Evolutionary conservation across 2,329 filamentous ascomycete species (phyloP).

Genomic region (Hypoxylon sp.): DNA sequence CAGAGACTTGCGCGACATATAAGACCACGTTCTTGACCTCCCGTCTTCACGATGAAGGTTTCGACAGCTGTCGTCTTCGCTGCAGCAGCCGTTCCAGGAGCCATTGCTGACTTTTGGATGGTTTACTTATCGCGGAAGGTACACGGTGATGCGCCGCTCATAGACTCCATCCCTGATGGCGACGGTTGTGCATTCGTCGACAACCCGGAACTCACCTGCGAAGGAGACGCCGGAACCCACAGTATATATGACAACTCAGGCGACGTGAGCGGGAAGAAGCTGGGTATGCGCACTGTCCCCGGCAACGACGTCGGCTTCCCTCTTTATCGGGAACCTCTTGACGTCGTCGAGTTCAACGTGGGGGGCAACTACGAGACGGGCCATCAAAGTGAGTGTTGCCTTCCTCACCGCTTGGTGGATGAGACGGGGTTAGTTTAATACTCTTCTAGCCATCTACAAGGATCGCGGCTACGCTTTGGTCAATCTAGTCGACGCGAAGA

Average conservation of each 20-base stretch:
- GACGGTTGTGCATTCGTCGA: neutral
- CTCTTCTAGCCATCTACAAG: conserved; percentile 31
- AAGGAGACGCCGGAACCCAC: neutral
- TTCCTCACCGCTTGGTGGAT: neutral
- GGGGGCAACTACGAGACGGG: conserved; percentile 19
- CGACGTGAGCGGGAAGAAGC: conserved; percentile 32
- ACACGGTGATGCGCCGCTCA: neutral
- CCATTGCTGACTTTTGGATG: conserved; percentile 24
- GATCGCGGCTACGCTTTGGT: conserved; percentile 35
- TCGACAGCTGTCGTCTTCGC: conserved; percentile 5
- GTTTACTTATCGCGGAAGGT: neutral
- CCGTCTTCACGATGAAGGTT: conserved; percentile 16
- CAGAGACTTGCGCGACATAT: too few species aligned
- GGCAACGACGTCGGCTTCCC: conserved; percentile 26
- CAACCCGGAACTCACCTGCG: conserved; percentile 3
- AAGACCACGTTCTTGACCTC: neutral
- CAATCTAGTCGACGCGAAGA: conserved; percentile 11
- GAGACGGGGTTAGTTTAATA: too few species aligned
- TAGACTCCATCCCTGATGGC: neutral
- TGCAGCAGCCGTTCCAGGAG: neutral
- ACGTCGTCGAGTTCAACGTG: conserved; percentile 41
- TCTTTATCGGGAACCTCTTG: conserved; percentile 32
- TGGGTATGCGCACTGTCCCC: conserved; percentile 36
- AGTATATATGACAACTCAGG: conserved; percentile 21
- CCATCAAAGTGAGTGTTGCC: conserved; percentile 36